phyloP scores from a whole-genome alignment of 2,329 filamentous ascomycete species.

The Trichoderma guizhouense region DNA sequence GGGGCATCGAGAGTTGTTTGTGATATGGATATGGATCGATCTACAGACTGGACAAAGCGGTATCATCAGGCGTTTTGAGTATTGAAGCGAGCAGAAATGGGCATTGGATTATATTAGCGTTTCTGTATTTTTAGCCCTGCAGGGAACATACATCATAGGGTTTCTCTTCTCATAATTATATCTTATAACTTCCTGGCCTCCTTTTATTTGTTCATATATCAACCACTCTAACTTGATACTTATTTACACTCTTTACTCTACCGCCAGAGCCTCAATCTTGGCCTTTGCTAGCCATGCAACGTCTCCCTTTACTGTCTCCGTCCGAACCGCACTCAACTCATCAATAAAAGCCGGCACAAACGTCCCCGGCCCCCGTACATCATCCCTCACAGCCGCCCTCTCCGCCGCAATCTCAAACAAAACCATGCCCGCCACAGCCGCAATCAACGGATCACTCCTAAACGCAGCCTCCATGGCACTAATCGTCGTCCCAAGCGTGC shows the following conservation, averaged over 20 bases:
- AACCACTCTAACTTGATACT: background rate
- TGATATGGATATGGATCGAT: background rate
- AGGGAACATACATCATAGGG: background rate
- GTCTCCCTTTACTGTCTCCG: slow-evolving; percentile 46
- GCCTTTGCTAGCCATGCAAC: slow-evolving; percentile 50
- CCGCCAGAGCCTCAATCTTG: slow-evolving; percentile 42
- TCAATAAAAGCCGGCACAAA: slow-evolving; percentile 87
- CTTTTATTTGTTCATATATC: background rate
- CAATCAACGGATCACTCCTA: slow-evolving; percentile 62
- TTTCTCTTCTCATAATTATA: background rate
- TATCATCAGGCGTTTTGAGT: background rate
- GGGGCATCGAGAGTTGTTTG: background rate
- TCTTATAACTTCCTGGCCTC: background rate
- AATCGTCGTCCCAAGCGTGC: slow-evolving; percentile 77
- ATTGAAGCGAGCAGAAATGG: background rate
- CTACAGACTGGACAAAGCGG: background rate
- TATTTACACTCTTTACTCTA: background rate
- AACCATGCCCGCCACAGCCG: slow-evolving; percentile 68
- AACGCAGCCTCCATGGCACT: slow-evolving; percentile 69
- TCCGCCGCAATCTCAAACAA: slow-evolving; percentile 76
- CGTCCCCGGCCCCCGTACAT: slow-evolving; percentile 76
- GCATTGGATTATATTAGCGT: background rate
- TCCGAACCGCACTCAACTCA: slow-evolving; percentile 53
- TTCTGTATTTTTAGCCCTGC: background rate
- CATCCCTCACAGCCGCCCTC: slow-evolving; percentile 57